Evolutionary conservation across 225 moss, liverwort and hornwort species (phyloP), one percentile per base, ranked within the genome.

Genomic region (Pseudoscleropodium purum): DNA sequence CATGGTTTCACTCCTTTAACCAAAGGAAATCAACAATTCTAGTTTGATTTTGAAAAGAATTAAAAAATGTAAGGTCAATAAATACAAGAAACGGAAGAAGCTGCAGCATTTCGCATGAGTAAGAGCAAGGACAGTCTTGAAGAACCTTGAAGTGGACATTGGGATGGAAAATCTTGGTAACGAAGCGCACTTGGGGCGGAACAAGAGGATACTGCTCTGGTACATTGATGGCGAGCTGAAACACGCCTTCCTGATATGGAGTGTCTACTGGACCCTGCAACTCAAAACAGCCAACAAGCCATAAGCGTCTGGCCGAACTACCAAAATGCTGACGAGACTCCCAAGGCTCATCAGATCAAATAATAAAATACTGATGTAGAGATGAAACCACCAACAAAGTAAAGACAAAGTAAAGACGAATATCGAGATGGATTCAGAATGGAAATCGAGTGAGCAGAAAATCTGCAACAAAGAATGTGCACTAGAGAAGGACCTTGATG

Each of bases 191-290:
- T 99, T 99, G 99, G 45, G 99, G 99, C 23, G 99, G 97, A 76
- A 99, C 99, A 85, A 99, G 90, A 56, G 99, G 99, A 90, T 99
- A 99, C 91, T 99, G 99, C 94, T 99, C 99, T 33, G 99, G 99
- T 47, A 99, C 97, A 89, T 95, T 97, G 82, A 99, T 95, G 84
- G 96, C 97, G 31, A 99, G 96, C 95, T 99, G 99, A 87, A 99
- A 99, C 61, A 97, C 92, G 29, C 98, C 98, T 91, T 99, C 98
- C 93, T 99, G 97, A 54, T 99, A 99, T 68, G 98, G 96, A 77
- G 98, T 99, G 90, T 99, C 98, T 63, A 96, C 89, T 70, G 98
- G 98, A 43, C 98, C 98, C 98, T 99, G 93, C 84, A 76, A 90
- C 74, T 88, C 90, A 63, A 65, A 84, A 66, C 67, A 90, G 86